A percentile compares a stretch with the other conserved stretches of the same genome.
phyloP scores from a whole-genome alignment of 805 yeast species.

The Saccharomyces kudriavzevii region DNA sequence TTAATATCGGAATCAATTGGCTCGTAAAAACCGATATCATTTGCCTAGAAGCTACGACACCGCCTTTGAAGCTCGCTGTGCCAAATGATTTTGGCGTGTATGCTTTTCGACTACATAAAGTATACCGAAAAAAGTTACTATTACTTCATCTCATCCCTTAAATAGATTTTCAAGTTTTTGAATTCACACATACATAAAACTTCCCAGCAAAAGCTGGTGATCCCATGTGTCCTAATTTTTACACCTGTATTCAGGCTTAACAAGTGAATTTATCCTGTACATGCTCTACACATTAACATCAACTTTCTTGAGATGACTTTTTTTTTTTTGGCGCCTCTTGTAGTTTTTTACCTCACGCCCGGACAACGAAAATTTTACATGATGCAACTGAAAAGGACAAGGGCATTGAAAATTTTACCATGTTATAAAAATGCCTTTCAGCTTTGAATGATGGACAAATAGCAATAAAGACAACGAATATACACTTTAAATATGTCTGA shows the following conservation, averaged over 20 bases:
- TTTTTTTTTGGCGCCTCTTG: neutral
- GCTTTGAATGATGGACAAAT: neutral
- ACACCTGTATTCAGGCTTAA: neutral
- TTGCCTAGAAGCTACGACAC: slow-evolving; percentile 17
- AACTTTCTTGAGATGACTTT: neutral
- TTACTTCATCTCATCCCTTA: too few relatives aligned
- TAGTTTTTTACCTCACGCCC: neutral
- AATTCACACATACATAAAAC: too few relatives aligned
- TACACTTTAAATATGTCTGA: slow-evolving; percentile 44
- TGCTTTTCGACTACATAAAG: too few relatives aligned
- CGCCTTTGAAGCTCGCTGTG: slow-evolving; percentile 15
- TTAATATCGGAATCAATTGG: slow-evolving; percentile 12
- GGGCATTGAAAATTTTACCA: neutral
- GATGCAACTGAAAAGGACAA: neutral
- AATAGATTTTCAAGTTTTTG: too few relatives aligned
- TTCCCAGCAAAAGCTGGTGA: too few relatives aligned
- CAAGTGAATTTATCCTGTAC: neutral
- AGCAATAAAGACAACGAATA: neutral
- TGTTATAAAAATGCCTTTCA: neutral
- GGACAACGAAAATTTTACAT: neutral
- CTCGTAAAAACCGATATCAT: slow-evolving; percentile 14
- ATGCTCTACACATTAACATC: neutral
- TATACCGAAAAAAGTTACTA: too few relatives aligned
- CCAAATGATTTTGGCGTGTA: slow-evolving; percentile 14
- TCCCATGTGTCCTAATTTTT: neutral